Base-by-base conservation (phyloP, 2,329 filamentous ascomycete genomes). In the Aphanocladium album region DNA sequence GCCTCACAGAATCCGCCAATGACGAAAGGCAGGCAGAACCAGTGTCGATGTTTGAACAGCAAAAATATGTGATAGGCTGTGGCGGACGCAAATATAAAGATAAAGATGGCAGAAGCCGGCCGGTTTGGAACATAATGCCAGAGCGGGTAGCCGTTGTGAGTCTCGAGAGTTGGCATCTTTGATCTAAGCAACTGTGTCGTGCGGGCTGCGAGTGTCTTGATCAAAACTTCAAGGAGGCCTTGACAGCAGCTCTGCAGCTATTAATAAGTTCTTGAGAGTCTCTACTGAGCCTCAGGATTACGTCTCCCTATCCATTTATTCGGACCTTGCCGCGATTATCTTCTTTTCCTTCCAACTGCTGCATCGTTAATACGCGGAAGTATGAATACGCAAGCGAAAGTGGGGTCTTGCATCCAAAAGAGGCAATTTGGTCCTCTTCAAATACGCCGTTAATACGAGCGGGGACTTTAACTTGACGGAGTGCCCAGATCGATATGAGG, bases 21-120 rank as follows among this genome's bases (percentile, higher is more conserved):
- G 11, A 77, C 63, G 62, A 82, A 76, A 0, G 77, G 73, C 9
- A 77, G 71, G 64, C 80, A 80, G 67, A 79, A 83, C 77, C 79
- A 82, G 47, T 75, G 78, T 39, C 74, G 69, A 25, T 75, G 74
- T 33, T 72, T 75, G 37, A 76, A 64, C 33, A 82, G 68, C 50
- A 76, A 73, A 60, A 70, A 78, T 1, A 65, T 62, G 64, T 84
- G 81, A 5, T 69, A 64, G 0, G 69, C 53, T 1, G 80, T 79
- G 12, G 76, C 65, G 9, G 75, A 50, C 21, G 65, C 57, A 66
- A 83, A 83, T 1, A 84, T 65, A 30, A 76, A 60, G 4, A 71
- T 67, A 62, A 83, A 82, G 12, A 79, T 68, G 19, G 77, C 67
- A 2, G 79, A 80, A 0, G 76, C 78, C 0, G 74, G 71, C 1